Percentiles rank a stretch among this genome's conserved stretches.
These are phyloP conservation scores for Leccinum subgranulosum DNA, from an alignment of 768 basidiomycete species.

Conservation along the genomic window DNA sequence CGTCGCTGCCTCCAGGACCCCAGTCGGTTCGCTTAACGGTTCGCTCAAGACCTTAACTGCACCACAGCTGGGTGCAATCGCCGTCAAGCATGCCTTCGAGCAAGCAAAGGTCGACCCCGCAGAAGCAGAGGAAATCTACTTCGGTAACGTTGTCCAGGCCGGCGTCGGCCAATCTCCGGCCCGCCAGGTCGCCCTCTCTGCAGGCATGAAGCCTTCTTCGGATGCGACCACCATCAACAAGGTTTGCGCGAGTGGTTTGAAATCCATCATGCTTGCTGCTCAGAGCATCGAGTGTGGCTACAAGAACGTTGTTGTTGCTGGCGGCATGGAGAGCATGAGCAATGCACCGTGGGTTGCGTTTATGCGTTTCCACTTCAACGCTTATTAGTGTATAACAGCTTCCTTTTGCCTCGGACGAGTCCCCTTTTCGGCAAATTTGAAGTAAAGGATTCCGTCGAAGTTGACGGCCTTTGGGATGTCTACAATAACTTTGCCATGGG, in stretches of 20 bases:
- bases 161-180: conserved; percentile 98
- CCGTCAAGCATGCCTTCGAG: conserved; percentile 87
- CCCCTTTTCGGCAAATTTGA: conserved; percentile 88
- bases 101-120: conserved; percentile 77
- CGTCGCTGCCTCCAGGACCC: conserved; percentile 90
- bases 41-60: conserved; percentile 85
- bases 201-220: conserved; percentile 80
- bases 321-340: conserved; percentile 99
- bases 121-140: conserved; percentile 91
- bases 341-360: conserved; percentile 82
- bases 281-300: conserved; percentile 89
- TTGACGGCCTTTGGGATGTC: conserved; percentile 94
- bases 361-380: background rate
- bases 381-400: conserved; percentile 40
- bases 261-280: conserved; percentile 90
- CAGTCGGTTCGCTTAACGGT: conserved; percentile 91
- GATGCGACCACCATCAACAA: conserved; percentile 99
- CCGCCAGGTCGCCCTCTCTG: conserved; percentile 88
- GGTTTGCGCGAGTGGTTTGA: conserved; percentile 97
- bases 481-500: conserved; percentile 99
- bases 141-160: conserved; percentile 97
- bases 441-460: conserved; percentile 82
- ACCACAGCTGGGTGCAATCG: conserved; percentile 83
- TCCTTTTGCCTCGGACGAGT: conserved; percentile 78
- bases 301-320: conserved; percentile 83